phyloP scores from a whole-genome alignment of 306 rosid species.

The Neltuma alba region DNA sequence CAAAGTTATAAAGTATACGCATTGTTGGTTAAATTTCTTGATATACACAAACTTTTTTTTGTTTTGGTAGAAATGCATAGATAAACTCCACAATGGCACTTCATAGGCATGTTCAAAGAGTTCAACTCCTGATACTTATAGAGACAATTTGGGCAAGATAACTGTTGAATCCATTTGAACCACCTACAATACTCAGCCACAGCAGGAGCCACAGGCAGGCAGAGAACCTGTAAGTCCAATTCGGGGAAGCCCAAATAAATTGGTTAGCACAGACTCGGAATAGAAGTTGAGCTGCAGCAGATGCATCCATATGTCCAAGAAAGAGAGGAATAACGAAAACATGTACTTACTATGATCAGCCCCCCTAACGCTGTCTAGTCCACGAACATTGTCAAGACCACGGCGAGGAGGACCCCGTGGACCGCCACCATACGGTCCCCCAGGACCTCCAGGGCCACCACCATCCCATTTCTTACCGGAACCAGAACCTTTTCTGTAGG shows the following conservation, averaged over 20 bases:
- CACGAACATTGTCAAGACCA: slow-evolving; percentile 90
- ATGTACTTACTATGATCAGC: slow-evolving; percentile 81
- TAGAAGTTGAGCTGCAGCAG: background rate
- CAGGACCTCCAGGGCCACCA: slow-evolving; percentile 84
- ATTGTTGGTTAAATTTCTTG: background rate
- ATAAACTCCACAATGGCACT: background rate
- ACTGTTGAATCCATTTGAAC: background rate
- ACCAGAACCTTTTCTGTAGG: slow-evolving; percentile 79
- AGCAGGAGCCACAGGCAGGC: slow-evolving; percentile 99
- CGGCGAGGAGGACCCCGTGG: slow-evolving; percentile 89
- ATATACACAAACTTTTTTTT: background rate
- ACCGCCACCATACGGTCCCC: slow-evolving; percentile 85
- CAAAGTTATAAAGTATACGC: background rate
- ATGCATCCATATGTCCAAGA: background rate
- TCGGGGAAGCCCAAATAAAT: slow-evolving; percentile 11
- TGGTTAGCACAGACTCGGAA: slow-evolving; percentile 10
- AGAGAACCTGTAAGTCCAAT: slow-evolving; percentile 64
- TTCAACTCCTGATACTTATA: background rate
- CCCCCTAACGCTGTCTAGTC: slow-evolving; percentile 64
- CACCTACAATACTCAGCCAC: slow-evolving; percentile 56
- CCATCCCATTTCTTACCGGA: slow-evolving; percentile 88
- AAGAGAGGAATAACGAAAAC: background rate
- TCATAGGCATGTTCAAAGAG: background rate
- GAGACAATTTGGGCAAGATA: background rate
- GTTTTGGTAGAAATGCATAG: background rate